phyloP scores from a whole-genome alignment of 768 basidiomycete genomes.

The Pleurotus pulmonarius region DNA sequence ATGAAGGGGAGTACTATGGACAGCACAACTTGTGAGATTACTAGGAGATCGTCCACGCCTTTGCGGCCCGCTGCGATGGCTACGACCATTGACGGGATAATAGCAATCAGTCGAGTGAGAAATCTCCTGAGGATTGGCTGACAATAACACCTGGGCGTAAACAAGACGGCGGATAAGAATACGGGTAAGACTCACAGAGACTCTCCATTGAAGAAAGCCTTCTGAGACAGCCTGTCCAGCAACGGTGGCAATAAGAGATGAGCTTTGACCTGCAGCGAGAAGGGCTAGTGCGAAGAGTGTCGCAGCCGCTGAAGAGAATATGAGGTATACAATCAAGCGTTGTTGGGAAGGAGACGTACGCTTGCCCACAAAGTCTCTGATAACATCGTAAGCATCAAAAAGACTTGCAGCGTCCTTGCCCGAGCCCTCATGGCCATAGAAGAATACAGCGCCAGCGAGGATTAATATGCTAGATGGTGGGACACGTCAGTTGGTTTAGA shows the following conservation, averaged over 20 bases:
- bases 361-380: constrained; percentile 62
- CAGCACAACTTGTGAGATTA: constrained; percentile 81
- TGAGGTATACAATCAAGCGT: too few species aligned
- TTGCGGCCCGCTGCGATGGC: constrained; percentile 64
- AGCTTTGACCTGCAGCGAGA: constrained; percentile 81
- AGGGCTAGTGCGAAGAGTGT: constrained; percentile 87
- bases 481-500: constrained; percentile 3
- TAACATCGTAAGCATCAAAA: constrained; percentile 80
- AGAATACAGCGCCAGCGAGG: constrained; percentile 81
- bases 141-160: constrained; percentile 22
- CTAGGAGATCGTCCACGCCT: constrained; percentile 78
- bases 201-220: constrained; percentile 84
- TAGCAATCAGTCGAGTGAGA: constrained; percentile 74
- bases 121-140: constrained; percentile 78
- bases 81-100: constrained; percentile 79
- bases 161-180: neutral
- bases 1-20: constrained; percentile 84
- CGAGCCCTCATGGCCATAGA: constrained; percentile 32
- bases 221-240: constrained; percentile 90
- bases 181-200: constrained; percentile 35
- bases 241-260: constrained; percentile 85
- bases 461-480: constrained; percentile 62
- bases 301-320: constrained; percentile 54
- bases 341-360: constrained; percentile 33
- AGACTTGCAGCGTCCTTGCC: constrained; percentile 51